Evolutionary conservation across 495 filamentous ascomycete genomes (phyloP).

Genomic region (Daldinia bambusicola): DNA sequence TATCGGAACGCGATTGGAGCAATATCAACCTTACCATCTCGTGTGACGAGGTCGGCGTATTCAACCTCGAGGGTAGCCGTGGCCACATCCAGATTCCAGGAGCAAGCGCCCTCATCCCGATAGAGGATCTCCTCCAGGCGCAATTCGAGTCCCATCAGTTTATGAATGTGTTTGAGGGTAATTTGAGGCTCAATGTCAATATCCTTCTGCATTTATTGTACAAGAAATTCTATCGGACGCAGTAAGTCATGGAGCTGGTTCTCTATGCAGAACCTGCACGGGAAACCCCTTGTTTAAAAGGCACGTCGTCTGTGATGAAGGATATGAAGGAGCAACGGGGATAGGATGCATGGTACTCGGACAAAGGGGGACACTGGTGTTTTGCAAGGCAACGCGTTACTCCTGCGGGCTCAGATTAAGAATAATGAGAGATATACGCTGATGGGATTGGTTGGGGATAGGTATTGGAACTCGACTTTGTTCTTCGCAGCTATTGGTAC

Average conservation of each 20-base stretch:
- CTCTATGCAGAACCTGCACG: conserved; percentile 4
- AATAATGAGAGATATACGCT: conserved; percentile 17
- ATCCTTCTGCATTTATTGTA: conserved; percentile 94
- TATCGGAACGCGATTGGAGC: conserved; percentile 86
- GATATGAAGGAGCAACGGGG: conserved; percentile 19
- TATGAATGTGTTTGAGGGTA: conserved; percentile 91
- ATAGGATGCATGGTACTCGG: conserved; percentile 28
- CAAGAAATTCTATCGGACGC: conserved; percentile 94
- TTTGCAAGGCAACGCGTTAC: conserved; percentile 23
- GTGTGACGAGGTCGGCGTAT: conserved; percentile 93
- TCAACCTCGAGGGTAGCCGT: conserved; percentile 88
- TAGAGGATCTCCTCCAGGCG: conserved; percentile 94
- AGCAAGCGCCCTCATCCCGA: conserved; percentile 85
- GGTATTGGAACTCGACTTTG: conserved; percentile 28
- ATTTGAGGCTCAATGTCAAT: conserved; percentile 91
- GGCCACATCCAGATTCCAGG: conserved; percentile 97
- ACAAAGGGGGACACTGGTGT: conserved; percentile 34
- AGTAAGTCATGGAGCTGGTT: conserved; percentile 57
- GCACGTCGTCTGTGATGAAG: conserved; percentile 16
- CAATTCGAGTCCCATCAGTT: conserved; percentile 97
- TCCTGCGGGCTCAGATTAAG: conserved; percentile 13
- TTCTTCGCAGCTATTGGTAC: conserved; percentile 35
- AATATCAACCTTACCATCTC: conserved; percentile 93
- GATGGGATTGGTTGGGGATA: conserved; percentile 29
- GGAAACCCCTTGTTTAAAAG: neutral